These are phyloP conservation scores for Somion occarium DNA, from an alignment of 1,284 basidiomycete genomes.

Conservation along the genomic window DNA sequence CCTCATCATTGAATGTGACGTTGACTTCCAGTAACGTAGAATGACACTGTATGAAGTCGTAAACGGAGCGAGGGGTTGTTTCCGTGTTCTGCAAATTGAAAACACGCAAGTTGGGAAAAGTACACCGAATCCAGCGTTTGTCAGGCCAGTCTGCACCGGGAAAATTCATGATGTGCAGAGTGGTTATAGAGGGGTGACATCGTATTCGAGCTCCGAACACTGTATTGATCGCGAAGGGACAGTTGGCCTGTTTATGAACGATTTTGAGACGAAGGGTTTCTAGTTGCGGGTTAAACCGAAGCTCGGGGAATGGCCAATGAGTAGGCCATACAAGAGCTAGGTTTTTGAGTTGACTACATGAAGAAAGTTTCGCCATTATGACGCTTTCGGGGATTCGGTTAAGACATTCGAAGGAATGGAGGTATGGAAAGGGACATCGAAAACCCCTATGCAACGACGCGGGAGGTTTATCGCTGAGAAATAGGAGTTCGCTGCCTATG, in stretches of 20 bases:
- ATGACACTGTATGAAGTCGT: slow-evolving; percentile 12
- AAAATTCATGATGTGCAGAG: background rate
- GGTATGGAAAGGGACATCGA: background rate
- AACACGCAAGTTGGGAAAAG: slow-evolving; percentile 10
- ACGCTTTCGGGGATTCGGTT: background rate
- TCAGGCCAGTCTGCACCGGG: slow-evolving; percentile 5
- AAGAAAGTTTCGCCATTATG: background rate
- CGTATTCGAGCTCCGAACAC: background rate
- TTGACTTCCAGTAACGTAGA: slow-evolving; percentile 12
- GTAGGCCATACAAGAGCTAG: background rate
- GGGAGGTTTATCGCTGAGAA: background rate
- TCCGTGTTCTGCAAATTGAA: slow-evolving; percentile 5
- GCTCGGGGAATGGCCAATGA: background rate
- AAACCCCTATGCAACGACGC: background rate
- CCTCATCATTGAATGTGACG: background rate
- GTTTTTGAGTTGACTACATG: background rate
- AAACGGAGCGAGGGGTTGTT: background rate
- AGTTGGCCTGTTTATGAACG: background rate
- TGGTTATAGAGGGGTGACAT: background rate
- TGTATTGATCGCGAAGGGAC: background rate
- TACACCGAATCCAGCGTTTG: background rate
- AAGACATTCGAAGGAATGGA: background rate
- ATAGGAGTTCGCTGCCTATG: background rate
- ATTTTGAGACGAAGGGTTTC: background rate
- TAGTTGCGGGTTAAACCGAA: background rate